Base-by-base conservation (phyloP, 2,329 filamentous ascomycete genomes). In the Dactylellina sp. region DNA sequence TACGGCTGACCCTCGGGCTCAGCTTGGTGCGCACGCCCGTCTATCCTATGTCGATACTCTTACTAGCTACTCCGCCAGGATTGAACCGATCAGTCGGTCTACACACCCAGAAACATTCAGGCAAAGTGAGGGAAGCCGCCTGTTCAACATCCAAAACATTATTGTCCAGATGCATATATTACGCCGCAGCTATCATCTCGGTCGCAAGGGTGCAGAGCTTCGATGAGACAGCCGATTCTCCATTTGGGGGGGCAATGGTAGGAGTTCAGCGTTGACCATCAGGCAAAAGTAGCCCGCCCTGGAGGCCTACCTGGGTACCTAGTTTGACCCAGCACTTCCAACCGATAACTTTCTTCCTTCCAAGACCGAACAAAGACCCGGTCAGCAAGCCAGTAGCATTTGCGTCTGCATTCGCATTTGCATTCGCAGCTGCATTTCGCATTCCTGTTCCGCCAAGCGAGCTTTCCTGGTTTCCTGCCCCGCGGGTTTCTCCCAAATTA, bases 241-340 rank as follows among this genome's bases (percentile, higher is more conserved):
- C 44, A 44, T 24, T 14, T 44, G 46, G 63, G 35, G 28, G 44
- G 28, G 35, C 18, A 47, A 53, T 46, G 40, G 66, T 40, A 71
- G 66, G 66, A 71, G 66, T 71, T 44, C 64, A 7, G 32, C 37
- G 24, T 20, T 46, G 39, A 59, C 14, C 44, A 44, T 59, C 66
- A 53, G 57, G 59, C 57, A 71, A 71, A 71, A 63, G 39, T 71
- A 63, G 49, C 66, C n/a, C 66, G 66, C 66, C 55, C 22, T 55
- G 59, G 62, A 40, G 55, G 53, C 52, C 50, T 57, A n/a, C 55
- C 37, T 50, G 66, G 25, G 56, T 44, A 62, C 65, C 55, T 44
- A 16, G 37, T 25, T 32, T 12, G 7, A n/a, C 44, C 20, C 44
- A 18, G 44, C 44, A 28, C 9, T 16, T 32, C 12, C 47, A 52